Conservation (phyloP, 441 rosid genomes). For the Mallotus japonicus region DNA sequence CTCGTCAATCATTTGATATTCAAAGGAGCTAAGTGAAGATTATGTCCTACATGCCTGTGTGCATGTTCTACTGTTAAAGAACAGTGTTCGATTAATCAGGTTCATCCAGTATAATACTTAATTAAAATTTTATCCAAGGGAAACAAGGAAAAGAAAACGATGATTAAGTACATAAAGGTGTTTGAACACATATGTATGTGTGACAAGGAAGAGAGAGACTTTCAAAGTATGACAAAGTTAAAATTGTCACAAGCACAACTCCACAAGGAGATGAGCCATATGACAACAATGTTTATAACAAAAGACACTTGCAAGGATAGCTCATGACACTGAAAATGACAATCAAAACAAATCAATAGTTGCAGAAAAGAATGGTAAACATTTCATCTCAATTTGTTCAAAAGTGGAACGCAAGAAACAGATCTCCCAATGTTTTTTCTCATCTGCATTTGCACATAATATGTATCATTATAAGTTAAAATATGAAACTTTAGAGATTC, state of each 20-base stretch:
- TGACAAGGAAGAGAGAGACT: background rate
- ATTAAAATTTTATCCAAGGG: too few relatives aligned
- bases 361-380: background rate
- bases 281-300: background rate
- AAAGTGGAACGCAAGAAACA: background rate
- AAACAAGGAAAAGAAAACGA: too few relatives aligned
- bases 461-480: slow-evolving; percentile 1
- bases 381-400: slow-evolving; percentile 1
- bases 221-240: background rate
- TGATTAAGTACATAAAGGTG: too few relatives aligned
- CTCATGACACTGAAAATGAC: background rate
- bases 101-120: too few relatives aligned
- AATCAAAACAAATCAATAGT: background rate
- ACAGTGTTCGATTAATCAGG: background rate
- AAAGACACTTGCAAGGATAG: background rate
- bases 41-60: background rate
- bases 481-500: slow-evolving; percentile 15
- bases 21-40: background rate
- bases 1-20: background rate
- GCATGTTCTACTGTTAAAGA: background rate
- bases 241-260: background rate
- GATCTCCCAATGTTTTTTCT: background rate
- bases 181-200: background rate
- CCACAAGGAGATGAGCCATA: background rate
- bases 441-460: slow-evolving; percentile 8